Conservation (phyloP, 495 filamentous ascomycete genomes). For the Xylaria curta region DNA sequence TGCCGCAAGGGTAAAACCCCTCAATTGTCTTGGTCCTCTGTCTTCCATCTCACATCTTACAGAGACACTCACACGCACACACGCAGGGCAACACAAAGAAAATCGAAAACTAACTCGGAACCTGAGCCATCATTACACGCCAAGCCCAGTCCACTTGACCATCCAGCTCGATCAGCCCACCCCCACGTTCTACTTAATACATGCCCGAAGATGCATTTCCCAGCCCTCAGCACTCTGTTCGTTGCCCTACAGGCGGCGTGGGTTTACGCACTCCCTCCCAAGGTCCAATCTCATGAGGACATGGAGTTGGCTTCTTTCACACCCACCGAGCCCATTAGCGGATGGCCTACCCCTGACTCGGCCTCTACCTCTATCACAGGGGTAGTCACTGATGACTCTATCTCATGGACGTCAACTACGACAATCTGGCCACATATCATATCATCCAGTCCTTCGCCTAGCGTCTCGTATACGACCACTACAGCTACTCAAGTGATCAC, state of each 20-base stretch:
- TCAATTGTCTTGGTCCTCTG: neutral
- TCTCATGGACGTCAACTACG: conserved; percentile 8
- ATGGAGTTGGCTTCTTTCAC: neutral
- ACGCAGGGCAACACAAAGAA: neutral
- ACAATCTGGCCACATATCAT: conserved; percentile 5
- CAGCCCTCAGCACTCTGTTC: conserved; percentile 14
- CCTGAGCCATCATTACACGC: neutral
- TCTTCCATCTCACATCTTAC: neutral
- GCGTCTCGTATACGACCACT: neutral
- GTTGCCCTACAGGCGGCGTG: conserved; percentile 16
- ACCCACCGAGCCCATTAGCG: conserved; percentile 9
- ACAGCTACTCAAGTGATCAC: conserved; percentile 4
- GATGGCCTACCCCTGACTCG: conserved; percentile 13
- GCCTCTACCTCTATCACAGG: neutral
- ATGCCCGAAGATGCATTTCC: conserved; percentile 19
- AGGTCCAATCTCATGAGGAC: neutral
- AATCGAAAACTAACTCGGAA: neutral
- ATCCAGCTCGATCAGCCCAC: neutral
- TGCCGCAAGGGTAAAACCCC: neutral
- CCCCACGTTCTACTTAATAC: neutral
- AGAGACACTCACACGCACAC: neutral
- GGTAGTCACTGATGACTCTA: neutral
- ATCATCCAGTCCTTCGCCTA: neutral
- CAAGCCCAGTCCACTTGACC: neutral
- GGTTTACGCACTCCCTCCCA: conserved; percentile 14